phyloP scores from a whole-genome alignment of 495 filamentous ascomycete genomes.

The Achaetomiella virescens region DNA sequence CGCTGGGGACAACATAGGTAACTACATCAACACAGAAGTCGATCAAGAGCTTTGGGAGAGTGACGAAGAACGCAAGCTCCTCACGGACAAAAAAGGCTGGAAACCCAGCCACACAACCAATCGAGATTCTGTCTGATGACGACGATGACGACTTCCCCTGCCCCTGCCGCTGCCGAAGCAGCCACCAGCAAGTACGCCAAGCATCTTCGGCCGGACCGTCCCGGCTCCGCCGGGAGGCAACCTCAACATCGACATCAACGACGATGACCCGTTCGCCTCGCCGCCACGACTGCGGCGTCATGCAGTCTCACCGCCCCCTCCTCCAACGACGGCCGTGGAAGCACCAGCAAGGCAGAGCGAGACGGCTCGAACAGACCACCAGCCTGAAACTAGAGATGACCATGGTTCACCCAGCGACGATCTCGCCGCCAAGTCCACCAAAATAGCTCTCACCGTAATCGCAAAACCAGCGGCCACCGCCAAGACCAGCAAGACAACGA shows the following conservation, averaged over 20 bases:
- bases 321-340: not conserved
- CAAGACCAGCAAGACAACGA: not conserved
- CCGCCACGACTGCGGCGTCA: not conserved
- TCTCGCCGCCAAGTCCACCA: too few species aligned
- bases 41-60: slow-evolving; percentile 16
- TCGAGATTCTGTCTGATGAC: slow-evolving; percentile 11
- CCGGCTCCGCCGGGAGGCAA: too few species aligned
- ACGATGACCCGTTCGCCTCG: slow-evolving; percentile 17
- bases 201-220: not conserved
- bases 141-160: slow-evolving; percentile 18
- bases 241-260: not conserved
- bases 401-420: too few species aligned
- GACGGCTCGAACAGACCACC: too few species aligned
- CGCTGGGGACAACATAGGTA: not conserved
- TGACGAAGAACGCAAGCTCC: not conserved
- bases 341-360: not conserved
- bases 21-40: slow-evolving; percentile 5
- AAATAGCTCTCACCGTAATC: too few species aligned
- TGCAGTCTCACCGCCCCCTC: not conserved
- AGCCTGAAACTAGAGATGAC: too few species aligned
- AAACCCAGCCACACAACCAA: not conserved
- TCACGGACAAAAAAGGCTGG: not conserved
- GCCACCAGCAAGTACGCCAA: not conserved
- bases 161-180: not conserved
- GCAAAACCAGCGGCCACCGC: too few species aligned